Evolutionary conservation across 148 eudicot genomes (phyloP).

Genomic region (Rhododendron vialii): DNA sequence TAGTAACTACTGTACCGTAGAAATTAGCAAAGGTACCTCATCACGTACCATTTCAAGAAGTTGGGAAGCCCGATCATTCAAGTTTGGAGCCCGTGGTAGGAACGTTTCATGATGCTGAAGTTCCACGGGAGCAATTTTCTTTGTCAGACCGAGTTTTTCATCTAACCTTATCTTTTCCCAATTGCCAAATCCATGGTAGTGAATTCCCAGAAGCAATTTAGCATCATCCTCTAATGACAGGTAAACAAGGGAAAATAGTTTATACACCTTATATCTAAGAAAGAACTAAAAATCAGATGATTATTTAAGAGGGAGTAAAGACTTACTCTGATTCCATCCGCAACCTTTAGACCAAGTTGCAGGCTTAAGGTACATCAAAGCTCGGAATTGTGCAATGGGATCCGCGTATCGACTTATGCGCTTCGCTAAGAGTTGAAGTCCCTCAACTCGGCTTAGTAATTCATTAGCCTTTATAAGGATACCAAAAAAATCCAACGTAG

Average conservation of each 20-base stretch:
- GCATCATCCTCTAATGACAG: constrained; percentile 81
- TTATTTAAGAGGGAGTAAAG: constrained; percentile 2
- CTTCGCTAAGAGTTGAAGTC: constrained; percentile 85
- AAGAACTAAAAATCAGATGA: not conserved
- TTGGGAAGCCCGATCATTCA: constrained; percentile 93
- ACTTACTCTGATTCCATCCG: constrained; percentile 99
- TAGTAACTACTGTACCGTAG: not conserved
- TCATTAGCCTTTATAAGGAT: constrained; percentile 97
- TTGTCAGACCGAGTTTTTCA: constrained; percentile 75
- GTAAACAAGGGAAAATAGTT: constrained; percentile 12
- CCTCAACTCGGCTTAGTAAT: constrained; percentile 74
- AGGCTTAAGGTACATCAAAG: constrained; percentile 80
- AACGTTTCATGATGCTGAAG: constrained; percentile 99
- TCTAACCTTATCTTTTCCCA: constrained; percentile 96
- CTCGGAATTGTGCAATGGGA: constrained; percentile 82
- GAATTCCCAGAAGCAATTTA: constrained; percentile 84
- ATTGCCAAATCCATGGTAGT: constrained; percentile 96
- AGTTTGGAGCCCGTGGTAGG: constrained; percentile 97
- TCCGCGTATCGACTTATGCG: constrained; percentile 70
- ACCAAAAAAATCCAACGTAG: constrained; percentile 90
- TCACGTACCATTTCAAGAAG: constrained; percentile 82
- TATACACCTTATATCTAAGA: not conserved
- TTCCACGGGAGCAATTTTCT: constrained; percentile 98
- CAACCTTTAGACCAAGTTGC: constrained; percentile 99
- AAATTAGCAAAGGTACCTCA: not conserved